These are phyloP conservation scores for Colletotrichum tanaceti DNA, from an alignment of 2,329 filamentous ascomycete species.

Conservation along the genomic window DNA sequence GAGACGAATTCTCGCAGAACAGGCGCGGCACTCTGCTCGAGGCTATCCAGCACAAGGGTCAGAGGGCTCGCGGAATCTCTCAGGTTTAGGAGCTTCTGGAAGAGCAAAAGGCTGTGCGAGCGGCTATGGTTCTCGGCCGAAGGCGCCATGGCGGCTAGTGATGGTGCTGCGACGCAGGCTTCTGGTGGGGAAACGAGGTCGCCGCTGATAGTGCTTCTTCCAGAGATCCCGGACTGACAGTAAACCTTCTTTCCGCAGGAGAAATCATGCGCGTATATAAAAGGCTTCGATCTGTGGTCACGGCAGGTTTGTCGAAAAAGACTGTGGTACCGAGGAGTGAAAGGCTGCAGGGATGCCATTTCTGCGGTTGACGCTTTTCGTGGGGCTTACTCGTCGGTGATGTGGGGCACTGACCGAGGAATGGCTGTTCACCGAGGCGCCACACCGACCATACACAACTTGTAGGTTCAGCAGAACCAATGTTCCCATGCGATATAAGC, in stretches of 20 bases:
- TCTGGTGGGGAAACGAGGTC: not conserved
- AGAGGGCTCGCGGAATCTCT: slow-evolving; percentile 86
- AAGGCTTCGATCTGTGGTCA: not conserved
- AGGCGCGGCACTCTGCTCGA: slow-evolving; percentile 82
- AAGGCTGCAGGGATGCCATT: not conserved
- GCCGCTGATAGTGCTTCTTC: not conserved
- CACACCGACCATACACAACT: not conserved
- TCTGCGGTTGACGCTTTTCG: slow-evolving; percentile 31
- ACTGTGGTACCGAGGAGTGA: not conserved
- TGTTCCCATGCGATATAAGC: no score
- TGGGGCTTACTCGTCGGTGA: slow-evolving; percentile 33
- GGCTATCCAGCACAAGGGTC: slow-evolving; percentile 84
- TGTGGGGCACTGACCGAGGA: slow-evolving; percentile 34
- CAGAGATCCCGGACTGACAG: not conserved
- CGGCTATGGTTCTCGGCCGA: slow-evolving; percentile 74
- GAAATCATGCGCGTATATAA: not conserved
- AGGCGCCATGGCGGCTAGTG: slow-evolving; percentile 61
- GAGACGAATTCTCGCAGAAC: slow-evolving; percentile 79
- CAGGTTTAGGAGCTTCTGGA: slow-evolving; percentile 83
- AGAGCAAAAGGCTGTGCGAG: slow-evolving; percentile 85
- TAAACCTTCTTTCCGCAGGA: not conserved
- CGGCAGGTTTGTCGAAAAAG: not conserved
- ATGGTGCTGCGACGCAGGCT: not conserved
- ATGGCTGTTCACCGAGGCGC: not conserved
- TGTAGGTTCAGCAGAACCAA: no score